Evolutionary conservation across 2,329 filamentous ascomycete species (phyloP), one percentile per base, ranked within the genome.

Genomic region (Claviceps sp.): DNA sequence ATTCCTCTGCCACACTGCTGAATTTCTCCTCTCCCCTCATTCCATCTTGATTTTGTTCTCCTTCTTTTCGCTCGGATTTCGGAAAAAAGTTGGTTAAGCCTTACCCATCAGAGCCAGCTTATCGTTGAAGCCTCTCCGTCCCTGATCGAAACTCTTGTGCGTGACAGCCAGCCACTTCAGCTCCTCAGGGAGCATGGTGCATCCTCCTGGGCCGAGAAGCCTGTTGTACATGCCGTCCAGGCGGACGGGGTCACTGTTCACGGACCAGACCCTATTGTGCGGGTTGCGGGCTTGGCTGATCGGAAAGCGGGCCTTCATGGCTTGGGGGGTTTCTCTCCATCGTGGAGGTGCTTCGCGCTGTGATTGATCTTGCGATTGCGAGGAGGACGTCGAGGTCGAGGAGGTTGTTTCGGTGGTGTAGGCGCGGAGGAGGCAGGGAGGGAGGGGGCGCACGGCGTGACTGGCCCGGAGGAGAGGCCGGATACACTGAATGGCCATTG

Each of bases 61-160:
- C 2, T 24, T 5, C 13, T 24, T 47, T 38, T 9, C 5, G 11
- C 22, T 49, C n/a, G 5, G 22, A 6, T 38, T 48, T n/a, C 18
- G 3, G 14, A 26, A 11, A 30, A 16, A 47, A 13, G 13, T 14
- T 48, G 5, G 22, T 30, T 3, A 24, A 5, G 4, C 20, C 70
- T 47, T 78, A 94, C 89, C 91, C 51, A 95, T 73, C 63, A 87
- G 89, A n/a, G 89, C 87, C 67, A 98, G 73, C 56, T 88, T 81
- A 63, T 96, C 91, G 67, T 98, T 98, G 72, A 91, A 95, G 1
- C 91, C 91, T 74, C 90, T 84, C 63, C 89, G 77, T 50, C 90
- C 93, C 64, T 97, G 89, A 65, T 98, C 91, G 64, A 95, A 97
- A 70, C 89, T 96, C 79, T 97, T 97, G 69, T 97, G 93, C 58